A percentile compares a stretch with the other conserved stretches of the same genome.
Conservation (phyloP, 1,139 yeast genomes). For the Nakaseomyces bracarensis region DNA sequence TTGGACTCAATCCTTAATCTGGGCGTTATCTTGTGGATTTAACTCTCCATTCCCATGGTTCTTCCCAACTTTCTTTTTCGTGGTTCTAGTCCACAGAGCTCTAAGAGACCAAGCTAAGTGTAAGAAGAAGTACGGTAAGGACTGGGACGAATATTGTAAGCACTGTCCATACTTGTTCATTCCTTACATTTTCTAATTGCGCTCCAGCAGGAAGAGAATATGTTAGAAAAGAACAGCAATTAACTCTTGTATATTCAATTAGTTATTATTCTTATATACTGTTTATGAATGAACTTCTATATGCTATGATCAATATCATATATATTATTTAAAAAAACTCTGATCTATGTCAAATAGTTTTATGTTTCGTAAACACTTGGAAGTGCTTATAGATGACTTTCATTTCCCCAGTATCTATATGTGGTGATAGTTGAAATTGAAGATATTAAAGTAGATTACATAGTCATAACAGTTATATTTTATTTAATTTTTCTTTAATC, state of each 20-base stretch:
- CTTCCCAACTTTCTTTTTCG: constrained; percentile 82
- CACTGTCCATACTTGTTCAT: constrained; percentile 89
- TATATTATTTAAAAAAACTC: no score
- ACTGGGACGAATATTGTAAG: constrained; percentile 80
- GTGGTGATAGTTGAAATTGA: no score
- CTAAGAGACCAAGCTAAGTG: constrained; percentile 80
- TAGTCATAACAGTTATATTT: constrained; percentile 39
- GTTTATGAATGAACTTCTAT: background rate
- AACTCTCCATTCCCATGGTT: constrained; percentile 90
- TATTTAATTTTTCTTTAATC: constrained; percentile 52
- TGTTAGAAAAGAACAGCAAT: no score
- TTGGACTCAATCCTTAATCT: constrained; percentile 73
- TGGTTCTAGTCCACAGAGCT: constrained; percentile 83
- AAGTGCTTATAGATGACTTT: no score
- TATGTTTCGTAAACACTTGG: no score
- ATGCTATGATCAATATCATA: no score
- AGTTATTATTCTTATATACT: background rate
- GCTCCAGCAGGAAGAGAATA: no score
- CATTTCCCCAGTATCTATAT: no score
- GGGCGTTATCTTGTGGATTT: constrained; percentile 91
- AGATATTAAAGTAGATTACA: no score
- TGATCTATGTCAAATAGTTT: no score
- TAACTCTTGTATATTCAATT: constrained; percentile 1
- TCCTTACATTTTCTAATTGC: constrained; percentile 73
- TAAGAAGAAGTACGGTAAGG: constrained; percentile 78